Percentiles rank a stretch among this genome's conserved stretches.
Conservation (phyloP, 306 rosid species). For the Gillenia trifoliata region DNA sequence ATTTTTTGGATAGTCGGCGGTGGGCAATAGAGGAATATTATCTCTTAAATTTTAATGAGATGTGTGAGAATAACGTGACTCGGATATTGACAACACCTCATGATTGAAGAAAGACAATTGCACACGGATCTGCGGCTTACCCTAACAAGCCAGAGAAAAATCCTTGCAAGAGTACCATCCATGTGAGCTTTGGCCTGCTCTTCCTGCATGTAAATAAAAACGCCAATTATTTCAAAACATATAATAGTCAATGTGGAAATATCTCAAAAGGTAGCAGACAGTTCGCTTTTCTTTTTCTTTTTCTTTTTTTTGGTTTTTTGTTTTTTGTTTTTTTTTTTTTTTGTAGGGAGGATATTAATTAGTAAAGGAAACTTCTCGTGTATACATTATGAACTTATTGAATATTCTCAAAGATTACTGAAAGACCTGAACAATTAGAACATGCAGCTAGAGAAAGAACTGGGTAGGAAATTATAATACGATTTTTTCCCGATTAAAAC, state of each 20-base stretch:
- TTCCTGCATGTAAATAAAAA: slow-evolving; percentile 37
- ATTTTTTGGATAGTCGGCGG: too few relatives aligned
- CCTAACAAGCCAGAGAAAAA: slow-evolving; percentile 74
- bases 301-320: background rate
- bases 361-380: background rate
- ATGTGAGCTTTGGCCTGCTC: slow-evolving; percentile 50
- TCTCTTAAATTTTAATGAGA: too few relatives aligned
- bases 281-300: background rate
- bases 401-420: background rate
- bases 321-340: background rate
- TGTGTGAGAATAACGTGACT: too few relatives aligned
- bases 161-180: slow-evolving; percentile 50
- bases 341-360: too few relatives aligned
- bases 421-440: too few relatives aligned
- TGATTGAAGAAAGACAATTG: background rate
- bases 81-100: too few relatives aligned
- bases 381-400: background rate
- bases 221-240: background rate
- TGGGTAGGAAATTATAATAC: too few relatives aligned
- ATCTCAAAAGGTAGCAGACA: background rate
- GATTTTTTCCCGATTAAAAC: too few relatives aligned
- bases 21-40: too few relatives aligned
- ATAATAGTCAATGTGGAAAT: background rate
- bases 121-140: slow-evolving; percentile 26
- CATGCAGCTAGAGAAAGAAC: too few relatives aligned